phyloP scores from a whole-genome alignment of 1,284 basidiomycete genomes.

The Melampsora larici-populina region DNA sequence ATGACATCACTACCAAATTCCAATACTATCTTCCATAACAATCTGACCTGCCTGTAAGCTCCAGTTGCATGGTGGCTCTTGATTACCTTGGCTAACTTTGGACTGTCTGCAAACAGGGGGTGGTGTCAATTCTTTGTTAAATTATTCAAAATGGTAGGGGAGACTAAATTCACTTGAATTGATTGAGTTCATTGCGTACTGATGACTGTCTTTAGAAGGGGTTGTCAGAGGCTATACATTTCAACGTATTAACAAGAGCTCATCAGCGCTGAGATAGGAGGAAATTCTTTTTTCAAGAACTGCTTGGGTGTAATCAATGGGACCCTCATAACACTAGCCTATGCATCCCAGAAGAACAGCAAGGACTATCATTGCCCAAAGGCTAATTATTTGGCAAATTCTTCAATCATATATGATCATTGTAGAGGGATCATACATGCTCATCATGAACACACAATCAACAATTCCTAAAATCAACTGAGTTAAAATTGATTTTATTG shows the following conservation, averaged over 20 bases:
- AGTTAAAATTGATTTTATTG: no score
- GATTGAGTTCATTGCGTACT: no score
- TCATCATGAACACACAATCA: neutral
- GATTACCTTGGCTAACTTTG: neutral
- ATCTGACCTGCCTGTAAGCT: neutral
- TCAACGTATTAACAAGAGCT: neutral
- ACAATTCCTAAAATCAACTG: neutral
- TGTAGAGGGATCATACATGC: neutral
- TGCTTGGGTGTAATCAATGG: no score
- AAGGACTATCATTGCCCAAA: neutral
- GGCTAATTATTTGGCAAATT: neutral
- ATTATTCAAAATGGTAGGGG: neutral
- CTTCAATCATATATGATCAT: neutral
- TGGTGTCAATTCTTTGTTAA: neutral
- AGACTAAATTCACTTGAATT: no score
- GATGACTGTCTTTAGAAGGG: no score
- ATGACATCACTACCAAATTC: neutral
- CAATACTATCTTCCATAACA: neutral
- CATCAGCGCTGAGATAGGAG: neutral
- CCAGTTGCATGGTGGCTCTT: neutral
- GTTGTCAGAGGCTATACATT: no score
- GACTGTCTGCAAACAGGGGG: no score
- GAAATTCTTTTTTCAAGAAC: no score
- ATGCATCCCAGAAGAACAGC: no score
- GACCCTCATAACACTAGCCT: no score